A percentile compares a stretch with the other conserved stretches of the same genome.
Conservation (phyloP, 495 filamentous ascomycete genomes). For the Podospora tetraspora region DNA sequence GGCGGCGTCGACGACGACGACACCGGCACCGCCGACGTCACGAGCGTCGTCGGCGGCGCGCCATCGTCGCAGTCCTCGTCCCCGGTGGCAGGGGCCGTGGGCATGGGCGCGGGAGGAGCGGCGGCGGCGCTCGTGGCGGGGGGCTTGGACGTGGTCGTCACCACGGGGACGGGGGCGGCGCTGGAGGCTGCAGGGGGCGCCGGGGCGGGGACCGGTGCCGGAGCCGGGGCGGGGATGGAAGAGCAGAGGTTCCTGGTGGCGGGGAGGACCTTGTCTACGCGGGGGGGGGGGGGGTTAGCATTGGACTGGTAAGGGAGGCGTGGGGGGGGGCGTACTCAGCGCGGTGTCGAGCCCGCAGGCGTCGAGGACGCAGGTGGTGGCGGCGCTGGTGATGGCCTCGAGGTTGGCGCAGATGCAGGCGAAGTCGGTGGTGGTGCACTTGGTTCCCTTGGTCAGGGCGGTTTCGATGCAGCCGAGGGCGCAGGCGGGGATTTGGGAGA, state of each 20-base stretch:
- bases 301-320: background rate
- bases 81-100: conserved; percentile 3
- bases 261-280: conserved; percentile 35
- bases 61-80: background rate
- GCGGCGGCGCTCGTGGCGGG: background rate
- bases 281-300: background rate
- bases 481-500: conserved; percentile 38
- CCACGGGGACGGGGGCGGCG: background rate
- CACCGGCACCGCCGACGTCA: background rate
- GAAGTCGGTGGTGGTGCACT: conserved; percentile 36
- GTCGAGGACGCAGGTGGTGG: conserved; percentile 35
- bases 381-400: conserved; percentile 26
- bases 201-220: background rate
- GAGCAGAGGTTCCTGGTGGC: conserved; percentile 34
- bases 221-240: conserved; percentile 17
- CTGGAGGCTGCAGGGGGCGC: conserved; percentile 10
- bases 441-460: conserved; percentile 30
- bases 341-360: conserved; percentile 33
- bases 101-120: conserved; percentile 3
- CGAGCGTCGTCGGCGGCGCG: background rate
- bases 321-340: conserved; percentile 19
- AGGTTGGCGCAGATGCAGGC: conserved; percentile 41
- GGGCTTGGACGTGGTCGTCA: conserved; percentile 7
- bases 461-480: conserved; percentile 35
- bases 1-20: background rate